A percentile compares a stretch with the other conserved stretches of the same genome.
Evolutionary conservation across 1,139 yeast genomes (phyloP).

Genomic region (Lodderomyces theae): DNA sequence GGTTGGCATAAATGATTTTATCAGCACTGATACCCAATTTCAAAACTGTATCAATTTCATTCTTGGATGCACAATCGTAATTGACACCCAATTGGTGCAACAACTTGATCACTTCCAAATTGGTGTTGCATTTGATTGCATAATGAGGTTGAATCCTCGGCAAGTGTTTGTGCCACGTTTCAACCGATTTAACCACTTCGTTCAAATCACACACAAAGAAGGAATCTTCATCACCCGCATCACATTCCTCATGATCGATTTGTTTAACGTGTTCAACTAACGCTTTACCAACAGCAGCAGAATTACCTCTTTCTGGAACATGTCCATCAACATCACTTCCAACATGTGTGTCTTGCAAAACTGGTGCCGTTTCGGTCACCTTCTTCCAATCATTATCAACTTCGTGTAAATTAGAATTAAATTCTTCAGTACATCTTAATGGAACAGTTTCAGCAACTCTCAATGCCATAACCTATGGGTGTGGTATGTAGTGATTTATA

Average conservation of each 20-base stretch:
- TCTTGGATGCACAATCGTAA: constrained; percentile 92
- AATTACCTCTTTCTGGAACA: constrained; percentile 8
- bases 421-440: constrained; percentile 1
- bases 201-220: constrained; percentile 88
- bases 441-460: constrained; percentile 2
- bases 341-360: background rate
- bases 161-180: constrained; percentile 59
- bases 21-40: constrained; percentile 59
- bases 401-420: constrained; percentile 1
- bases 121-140: constrained; percentile 94
- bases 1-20: constrained; percentile 86
- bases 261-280: constrained; percentile 39
- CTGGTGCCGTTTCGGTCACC: constrained; percentile 5
- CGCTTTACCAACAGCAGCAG: constrained; percentile 35
- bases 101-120: constrained; percentile 53
- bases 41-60: constrained; percentile 72
- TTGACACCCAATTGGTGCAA: constrained; percentile 66
- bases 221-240: constrained; percentile 79
- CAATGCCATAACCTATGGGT: constrained; percentile 5
- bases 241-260: constrained; percentile 61
- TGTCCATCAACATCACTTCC: background rate
- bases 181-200: constrained; percentile 58
- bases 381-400: background rate
- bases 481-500: too few species aligned
- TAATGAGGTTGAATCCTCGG: constrained; percentile 82